These are phyloP conservation scores for Schoenoplectus triqueter DNA, from an alignment of 202 grass and related monocot genomes.

Conservation along the genomic window DNA sequence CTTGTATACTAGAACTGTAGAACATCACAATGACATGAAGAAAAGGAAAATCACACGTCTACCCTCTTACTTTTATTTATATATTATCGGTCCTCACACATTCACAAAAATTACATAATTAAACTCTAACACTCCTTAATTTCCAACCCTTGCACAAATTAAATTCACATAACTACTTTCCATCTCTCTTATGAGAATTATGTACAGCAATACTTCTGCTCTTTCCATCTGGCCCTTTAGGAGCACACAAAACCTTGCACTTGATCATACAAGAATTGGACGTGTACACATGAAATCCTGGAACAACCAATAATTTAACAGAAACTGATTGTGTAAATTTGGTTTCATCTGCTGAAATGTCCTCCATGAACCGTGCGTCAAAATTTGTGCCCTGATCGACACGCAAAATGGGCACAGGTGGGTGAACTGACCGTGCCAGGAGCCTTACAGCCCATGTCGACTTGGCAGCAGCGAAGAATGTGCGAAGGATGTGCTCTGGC, in stretches of 20 bases:
- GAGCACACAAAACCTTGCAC: conserved; percentile 49
- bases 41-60: background rate
- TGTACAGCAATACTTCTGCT: conserved; percentile 34
- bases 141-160: conserved; percentile 2
- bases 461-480: conserved; percentile 51
- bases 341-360: conserved; percentile 28
- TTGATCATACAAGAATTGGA: conserved; percentile 40
- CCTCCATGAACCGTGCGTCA: conserved; percentile 50
- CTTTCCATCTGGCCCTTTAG: conserved; percentile 41
- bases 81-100: background rate
- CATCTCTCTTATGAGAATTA: conserved; percentile 21
- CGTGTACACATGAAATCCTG: conserved; percentile 50
- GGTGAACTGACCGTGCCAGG: conserved; percentile 51
- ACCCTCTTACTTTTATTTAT: background rate
- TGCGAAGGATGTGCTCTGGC: conserved; percentile 48
- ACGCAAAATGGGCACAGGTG: conserved; percentile 39
- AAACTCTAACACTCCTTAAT: conserved; percentile 4
- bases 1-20: background rate
- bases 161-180: conserved; percentile 26
- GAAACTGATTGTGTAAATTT: conserved; percentile 5
- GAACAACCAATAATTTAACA: conserved; percentile 46
- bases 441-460: conserved; percentile 47
- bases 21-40: background rate
- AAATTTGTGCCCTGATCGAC: conserved; percentile 36
- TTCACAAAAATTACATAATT: background rate